A percentile compares a stretch with the other conserved stretches of the same genome.
These are phyloP conservation scores for Rhinocladiella mackenziei DNA, from an alignment of 2,329 filamentous ascomycete genomes.

Conservation along the genomic window DNA sequence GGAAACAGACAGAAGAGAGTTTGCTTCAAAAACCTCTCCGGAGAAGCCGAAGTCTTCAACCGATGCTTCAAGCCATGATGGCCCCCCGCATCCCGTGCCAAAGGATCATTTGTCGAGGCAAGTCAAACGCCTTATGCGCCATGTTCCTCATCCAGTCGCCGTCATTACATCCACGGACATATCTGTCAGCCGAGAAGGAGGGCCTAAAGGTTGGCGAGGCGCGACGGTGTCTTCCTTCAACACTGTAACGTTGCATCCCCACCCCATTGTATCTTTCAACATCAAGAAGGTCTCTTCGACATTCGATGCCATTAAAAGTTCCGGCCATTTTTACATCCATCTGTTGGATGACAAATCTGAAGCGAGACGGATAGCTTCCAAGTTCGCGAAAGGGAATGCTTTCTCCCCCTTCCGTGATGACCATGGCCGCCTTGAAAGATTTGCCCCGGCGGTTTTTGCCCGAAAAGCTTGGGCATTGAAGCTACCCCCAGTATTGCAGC, in stretches of 20 bases:
- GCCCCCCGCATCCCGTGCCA: too few relatives aligned
- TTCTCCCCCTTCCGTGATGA: conserved; percentile 20
- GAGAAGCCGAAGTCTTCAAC: too few relatives aligned
- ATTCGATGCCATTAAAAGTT: conserved; percentile 48
- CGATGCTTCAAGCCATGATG: too few relatives aligned
- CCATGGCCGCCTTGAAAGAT: conserved; percentile 15
- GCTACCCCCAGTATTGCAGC: too few relatives aligned
- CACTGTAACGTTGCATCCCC: conserved; percentile 54
- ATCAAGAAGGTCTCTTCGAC: conserved; percentile 55
- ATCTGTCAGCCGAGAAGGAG: conserved; percentile 27
- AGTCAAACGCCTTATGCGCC: conserved; percentile 49
- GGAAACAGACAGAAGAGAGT: too few relatives aligned
- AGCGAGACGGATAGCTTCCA: conserved; percentile 29
- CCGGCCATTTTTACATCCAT: conserved; percentile 49
- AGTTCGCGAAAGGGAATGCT: conserved; percentile 21
- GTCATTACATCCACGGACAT: conserved; percentile 47
- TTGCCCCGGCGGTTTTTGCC: too few relatives aligned
- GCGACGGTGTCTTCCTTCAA: conserved; percentile 61
- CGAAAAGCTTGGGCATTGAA: too few relatives aligned
- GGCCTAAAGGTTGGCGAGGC: conserved; percentile 40
- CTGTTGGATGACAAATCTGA: conserved; percentile 39
- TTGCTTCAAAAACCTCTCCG: too few relatives aligned
- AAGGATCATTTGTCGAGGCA: too few relatives aligned
- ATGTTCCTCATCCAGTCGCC: conserved; percentile 55
- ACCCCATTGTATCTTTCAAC: conserved; percentile 60